Base-by-base conservation (phyloP, 1,139 yeast species). In the Neolecta irregularis region DNA sequence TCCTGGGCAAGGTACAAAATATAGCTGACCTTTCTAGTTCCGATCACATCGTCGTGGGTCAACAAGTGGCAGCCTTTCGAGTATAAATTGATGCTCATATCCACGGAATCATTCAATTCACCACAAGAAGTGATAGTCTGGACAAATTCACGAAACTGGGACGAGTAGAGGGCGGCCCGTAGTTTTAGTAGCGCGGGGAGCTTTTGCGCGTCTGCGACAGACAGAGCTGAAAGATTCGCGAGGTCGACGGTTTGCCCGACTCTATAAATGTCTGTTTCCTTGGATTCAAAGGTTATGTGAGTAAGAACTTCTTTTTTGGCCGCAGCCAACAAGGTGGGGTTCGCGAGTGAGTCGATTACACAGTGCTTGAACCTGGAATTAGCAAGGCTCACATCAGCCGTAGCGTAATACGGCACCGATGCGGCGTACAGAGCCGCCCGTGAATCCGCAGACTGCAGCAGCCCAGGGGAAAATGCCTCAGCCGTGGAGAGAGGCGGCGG, bases 31-130 rank as follows among this genome's bases (percentile, higher is more conserved):
- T 96, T 64, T 52, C 99, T 64, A 3, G 93, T 74, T 1, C 98
- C 98, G 54, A 91, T 88, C 21, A 91, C 98, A 56, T 91, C 98
- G 56, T 91, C 98, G 53, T 91, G 99, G 9, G 93, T 81, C 41
- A 91, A 62, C 44, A 91, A 61, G 57, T 91, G 99, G 51, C 96
- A 88, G 2, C 95, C 93, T 50, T 79, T 78, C 36, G 78, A 75
- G 57, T 91, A 91, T 2, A 92, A 74, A 52, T 88, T 88, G 48
- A 88, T 70, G 42, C 92, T 76, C 74, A 91, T 74, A 54, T 91
- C 99, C 24, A 92, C 85, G 23, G 65, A 51, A 5, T 95, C 96
- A 46, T 93, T 78, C 36, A 91, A 60, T 45, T 81, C 78, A 0
- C 98, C 98, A 44, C 92, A 72, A 4, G 81, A 83, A 0, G 95